These are phyloP conservation scores for Alternaria incomplexa DNA, from an alignment of 2,329 filamentous ascomycete genomes.

Conservation along the genomic window DNA sequence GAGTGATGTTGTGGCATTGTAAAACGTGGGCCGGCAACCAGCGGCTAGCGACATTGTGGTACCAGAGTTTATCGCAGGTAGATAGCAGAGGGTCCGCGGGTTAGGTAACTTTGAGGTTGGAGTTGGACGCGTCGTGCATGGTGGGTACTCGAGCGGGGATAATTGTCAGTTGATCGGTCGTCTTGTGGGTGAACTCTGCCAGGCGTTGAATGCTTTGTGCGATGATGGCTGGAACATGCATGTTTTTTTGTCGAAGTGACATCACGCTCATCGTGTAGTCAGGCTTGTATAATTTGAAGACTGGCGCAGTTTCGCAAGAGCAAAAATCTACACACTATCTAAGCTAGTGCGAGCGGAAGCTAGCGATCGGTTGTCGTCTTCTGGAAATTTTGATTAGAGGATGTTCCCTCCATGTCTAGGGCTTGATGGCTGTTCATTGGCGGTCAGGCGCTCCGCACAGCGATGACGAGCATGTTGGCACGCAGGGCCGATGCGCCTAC, in stretches of 20 bases:
- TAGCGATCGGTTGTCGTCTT: conserved; percentile 5
- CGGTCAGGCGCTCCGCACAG: not conserved
- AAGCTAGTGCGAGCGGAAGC: conserved; percentile 4
- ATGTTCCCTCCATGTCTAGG: conserved; percentile 5
- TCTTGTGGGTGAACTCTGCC: not conserved
- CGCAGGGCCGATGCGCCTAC: not conserved
- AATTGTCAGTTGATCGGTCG: not conserved
- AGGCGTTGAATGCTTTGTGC: not conserved
- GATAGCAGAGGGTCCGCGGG: not conserved
- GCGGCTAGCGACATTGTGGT: conserved; percentile 2
- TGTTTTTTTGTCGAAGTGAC: not conserved
- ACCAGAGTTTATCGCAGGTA: conserved; percentile 2
- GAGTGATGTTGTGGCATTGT: conserved; percentile 7
- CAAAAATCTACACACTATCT: conserved; percentile 1
- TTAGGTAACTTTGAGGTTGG: conserved; percentile 7
- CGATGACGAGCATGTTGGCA: conserved; percentile 5
- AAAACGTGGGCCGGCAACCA: conserved; percentile 7
- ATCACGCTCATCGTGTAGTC: not conserved
- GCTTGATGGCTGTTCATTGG: not conserved
- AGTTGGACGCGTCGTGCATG: not conserved
- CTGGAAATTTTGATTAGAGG: conserved; percentile 7
- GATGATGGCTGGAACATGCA: not conserved
- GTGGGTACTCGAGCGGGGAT: not conserved
- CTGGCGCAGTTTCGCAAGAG: not conserved
- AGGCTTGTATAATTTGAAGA: not conserved